Base-by-base conservation (phyloP, 768 basidiomycete genomes). In the Heimioporus sp. region DNA sequence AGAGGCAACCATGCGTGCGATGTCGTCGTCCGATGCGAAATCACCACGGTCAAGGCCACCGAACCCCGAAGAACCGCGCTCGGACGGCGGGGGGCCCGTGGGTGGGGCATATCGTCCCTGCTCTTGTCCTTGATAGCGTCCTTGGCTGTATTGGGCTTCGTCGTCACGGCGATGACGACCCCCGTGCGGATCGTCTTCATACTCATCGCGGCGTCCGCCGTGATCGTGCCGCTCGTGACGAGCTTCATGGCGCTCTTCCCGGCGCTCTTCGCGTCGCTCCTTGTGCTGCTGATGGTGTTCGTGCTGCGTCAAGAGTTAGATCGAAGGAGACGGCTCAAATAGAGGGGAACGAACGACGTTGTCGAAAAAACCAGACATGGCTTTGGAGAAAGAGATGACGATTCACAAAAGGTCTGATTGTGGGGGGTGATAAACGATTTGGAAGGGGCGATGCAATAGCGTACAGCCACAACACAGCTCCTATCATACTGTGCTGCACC, bases 1-100 rank as follows among this genome's bases (percentile, higher is more conserved):
- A 1, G 48, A 5, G 3, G 39, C 1, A 41, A 69, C 46, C 58
- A 67, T 57, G 45, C 55, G 54, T 8, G 53, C 17, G 32, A 67
- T 58, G 1, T 67, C 65, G 5, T 41, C 63, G 55, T 67, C 65
- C 42, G 65, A 55, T 45, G 61, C 65, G 42, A 69, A 69, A 59
- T 67, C 65, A n/a, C 41, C 51, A 1, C 55, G 60, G 41, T 52
- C 56, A 16, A 65, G 45, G 6, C 57, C 65, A 5, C 60, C 58
- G 10, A 42, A n/a, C 21, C 1, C 59, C 11, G 21, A 12, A 1
- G 31, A 1, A 0, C 43, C 44, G 17, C 46, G 54, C 3, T 54
- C 60, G 1, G 54, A 2, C 3, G 55, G 64, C 1, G 49, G 46
- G 7, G 16, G 34, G 10, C 19, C 34, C 0, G 20, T 35, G 11